These are phyloP conservation scores for Tubosaeta sp. DNA, from an alignment of 768 basidiomycete species.

Conservation along the genomic window DNA sequence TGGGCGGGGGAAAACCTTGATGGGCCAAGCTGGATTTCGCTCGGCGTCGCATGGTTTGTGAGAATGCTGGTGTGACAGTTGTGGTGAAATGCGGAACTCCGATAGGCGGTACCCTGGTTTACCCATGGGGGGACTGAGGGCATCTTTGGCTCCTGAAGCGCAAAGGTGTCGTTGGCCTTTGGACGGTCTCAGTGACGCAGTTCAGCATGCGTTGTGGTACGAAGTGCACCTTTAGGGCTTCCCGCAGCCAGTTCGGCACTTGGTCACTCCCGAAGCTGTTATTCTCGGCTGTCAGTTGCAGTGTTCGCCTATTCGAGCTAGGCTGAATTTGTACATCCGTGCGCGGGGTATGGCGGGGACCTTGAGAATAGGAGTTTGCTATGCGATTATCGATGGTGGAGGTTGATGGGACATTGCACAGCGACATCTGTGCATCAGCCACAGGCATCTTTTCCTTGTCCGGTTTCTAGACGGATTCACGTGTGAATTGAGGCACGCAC, in stretches of 20 bases:
- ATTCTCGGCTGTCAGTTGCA: constrained; percentile 1
- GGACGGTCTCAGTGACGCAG: constrained; percentile 7
- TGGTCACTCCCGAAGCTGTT: constrained; percentile 12
- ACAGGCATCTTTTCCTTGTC: constrained; percentile 17
- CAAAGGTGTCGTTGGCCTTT: constrained; percentile 58
- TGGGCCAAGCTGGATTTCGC: constrained; percentile 8
- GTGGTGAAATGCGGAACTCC: constrained; percentile 7
- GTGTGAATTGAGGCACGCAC: constrained; percentile 16
- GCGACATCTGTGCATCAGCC: constrained; percentile 27
- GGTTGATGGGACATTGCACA: constrained; percentile 65
- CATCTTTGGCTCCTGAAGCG: constrained; percentile 44
- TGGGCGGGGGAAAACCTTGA: constrained; percentile 18
- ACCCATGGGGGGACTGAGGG: constrained; percentile 27
- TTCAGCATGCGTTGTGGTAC: constrained; percentile 2
- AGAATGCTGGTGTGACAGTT: constrained; percentile 12
- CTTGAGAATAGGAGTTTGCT: constrained; percentile 55
- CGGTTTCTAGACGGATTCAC: constrained; percentile 7
- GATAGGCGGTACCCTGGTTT: constrained; percentile 12
- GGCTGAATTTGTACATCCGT: constrained; percentile 6
- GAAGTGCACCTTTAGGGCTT: constrained; percentile 51
- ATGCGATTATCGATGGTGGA: constrained; percentile 59
- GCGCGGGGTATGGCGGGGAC: constrained; percentile 8
- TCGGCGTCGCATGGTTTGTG: constrained; percentile 5
- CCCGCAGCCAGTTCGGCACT: constrained; percentile 61
- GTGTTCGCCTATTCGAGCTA: constrained; percentile 9